Percentiles rank a stretch among this genome's conserved stretches.
Conservation (phyloP, 495 filamentous ascomycete genomes). For the Chaetomium cochliodes region DNA sequence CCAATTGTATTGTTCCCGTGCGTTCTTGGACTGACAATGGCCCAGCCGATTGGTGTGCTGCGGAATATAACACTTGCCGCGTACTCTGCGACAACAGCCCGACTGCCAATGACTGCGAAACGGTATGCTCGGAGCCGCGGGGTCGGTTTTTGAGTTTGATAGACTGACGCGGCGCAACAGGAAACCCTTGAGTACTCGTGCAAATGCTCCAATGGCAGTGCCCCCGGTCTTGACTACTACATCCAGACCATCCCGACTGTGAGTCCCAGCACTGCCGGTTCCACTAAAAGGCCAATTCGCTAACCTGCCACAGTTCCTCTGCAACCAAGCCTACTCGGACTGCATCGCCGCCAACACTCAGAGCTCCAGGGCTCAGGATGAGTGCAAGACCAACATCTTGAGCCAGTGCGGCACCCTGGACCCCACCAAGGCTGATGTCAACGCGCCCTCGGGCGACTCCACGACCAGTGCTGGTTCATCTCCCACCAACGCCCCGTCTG, state of each 20-base stretch:
- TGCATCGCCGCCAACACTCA: conserved; percentile 33
- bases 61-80: conserved; percentile 39
- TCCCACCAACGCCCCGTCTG: conserved; percentile 10
- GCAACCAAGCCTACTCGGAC: conserved; percentile 32
- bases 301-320: conserved; percentile 33
- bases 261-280: conserved; percentile 7
- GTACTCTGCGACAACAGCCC: conserved; percentile 32
- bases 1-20: background rate
- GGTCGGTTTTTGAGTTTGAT: background rate
- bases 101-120: conserved; percentile 32
- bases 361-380: conserved; percentile 30
- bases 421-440: conserved; percentile 30
- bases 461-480: conserved; percentile 19
- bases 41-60: conserved; percentile 37
- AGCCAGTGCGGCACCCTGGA: conserved; percentile 38
- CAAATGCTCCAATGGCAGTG: conserved; percentile 36
- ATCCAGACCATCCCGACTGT: conserved; percentile 40
- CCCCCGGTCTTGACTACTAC: conserved; percentile 42
- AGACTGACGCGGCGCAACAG: conserved; percentile 26
- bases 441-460: background rate
- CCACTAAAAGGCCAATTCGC: background rate
- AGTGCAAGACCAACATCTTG: conserved; percentile 38
- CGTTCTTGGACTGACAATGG: conserved; percentile 3
- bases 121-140: conserved; percentile 27
- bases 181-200: conserved; percentile 33